Conservation (phyloP, 2,329 filamentous ascomycete species). For the Metarhizium sp. region DNA sequence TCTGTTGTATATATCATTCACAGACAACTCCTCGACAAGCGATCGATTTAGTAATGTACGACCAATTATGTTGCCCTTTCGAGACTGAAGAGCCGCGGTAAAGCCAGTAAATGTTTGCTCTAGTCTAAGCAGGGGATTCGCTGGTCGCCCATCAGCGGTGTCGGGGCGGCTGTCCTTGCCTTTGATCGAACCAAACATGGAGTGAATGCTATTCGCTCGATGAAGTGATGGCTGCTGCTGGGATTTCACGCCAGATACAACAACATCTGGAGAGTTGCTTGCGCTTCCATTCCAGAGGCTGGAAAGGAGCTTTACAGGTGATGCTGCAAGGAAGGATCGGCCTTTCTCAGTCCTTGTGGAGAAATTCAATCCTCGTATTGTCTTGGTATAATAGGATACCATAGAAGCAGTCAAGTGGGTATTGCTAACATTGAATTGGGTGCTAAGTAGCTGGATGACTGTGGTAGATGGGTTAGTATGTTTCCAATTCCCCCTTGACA, state of each 20-base stretch:
- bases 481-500: background rate
- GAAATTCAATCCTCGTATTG: constrained; percentile 60
- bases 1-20: constrained; percentile 86
- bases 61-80: constrained; percentile 80
- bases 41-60: constrained; percentile 62
- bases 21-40: constrained; percentile 64
- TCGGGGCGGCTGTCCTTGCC: constrained; percentile 28
- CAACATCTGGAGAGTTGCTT: constrained; percentile 23
- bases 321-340: constrained; percentile 65
- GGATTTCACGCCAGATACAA: constrained; percentile 23
- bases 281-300: constrained; percentile 62
- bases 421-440: constrained; percentile 61
- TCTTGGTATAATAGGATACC: constrained; percentile 69
- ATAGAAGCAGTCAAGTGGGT: constrained; percentile 55
- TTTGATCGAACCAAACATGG: constrained; percentile 45
- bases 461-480: constrained; percentile 16
- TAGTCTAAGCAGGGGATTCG: constrained; percentile 61
- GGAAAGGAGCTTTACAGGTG: constrained; percentile 83
- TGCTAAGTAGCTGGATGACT: constrained; percentile 66
- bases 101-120: constrained; percentile 84
- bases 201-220: constrained; percentile 38
- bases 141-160: constrained; percentile 41
- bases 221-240: constrained; percentile 32
- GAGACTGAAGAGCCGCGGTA: constrained; percentile 69
- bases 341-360: constrained; percentile 51